Base-by-base conservation (phyloP, 495 filamentous ascomycete genomes). In the Hyaloscypha finlandica region DNA sequence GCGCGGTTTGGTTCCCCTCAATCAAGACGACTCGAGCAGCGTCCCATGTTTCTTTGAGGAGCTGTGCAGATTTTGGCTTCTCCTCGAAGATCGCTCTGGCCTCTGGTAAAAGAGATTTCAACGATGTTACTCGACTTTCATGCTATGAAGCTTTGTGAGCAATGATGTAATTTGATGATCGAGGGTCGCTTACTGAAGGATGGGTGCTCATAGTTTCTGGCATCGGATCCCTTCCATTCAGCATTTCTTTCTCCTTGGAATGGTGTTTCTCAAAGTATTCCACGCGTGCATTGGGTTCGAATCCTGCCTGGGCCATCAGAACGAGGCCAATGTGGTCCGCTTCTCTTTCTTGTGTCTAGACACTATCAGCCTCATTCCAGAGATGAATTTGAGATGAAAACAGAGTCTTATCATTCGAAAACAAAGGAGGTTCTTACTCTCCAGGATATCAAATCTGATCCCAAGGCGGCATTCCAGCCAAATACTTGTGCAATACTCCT, bases 271-370 rank as follows among this genome's bases (percentile, higher is more conserved):
- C 39, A n/a, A 58, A 30, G 25, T 58, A 59, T 25, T 57, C 30
- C 32, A 59, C 33, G 11, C 63, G 63, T 30, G 8, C 55, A 48
- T 65, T 22, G 6, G 63, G 54, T 12, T 65, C 63, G 42, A 65
- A 65, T 3, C 63, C 63, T n/a, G 63, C 63, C 22, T 58, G 30
- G 3, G 53, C 63, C 63, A 65, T 65, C 2, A 65, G 20, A 3
- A 65, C 19, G 29, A 65, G 54, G 16, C 63, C 54, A 31, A 59
- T 65, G n/a, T 65, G 54, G 42, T 65, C 63, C 6, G 63, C 63
- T 65, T 65, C 63, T 32, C 33, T 20, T n/a, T 65, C 63, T 30
- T 65, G 63, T 2, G n/a, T n/a, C 61, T 64, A 32, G 16, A 22
- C 2, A 11, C n/a, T 22, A 22, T 64, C 35, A 51, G 48, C 12